Conservation (phyloP, 768 basidiomycete species). For the Leccinellum luteum region DNA sequence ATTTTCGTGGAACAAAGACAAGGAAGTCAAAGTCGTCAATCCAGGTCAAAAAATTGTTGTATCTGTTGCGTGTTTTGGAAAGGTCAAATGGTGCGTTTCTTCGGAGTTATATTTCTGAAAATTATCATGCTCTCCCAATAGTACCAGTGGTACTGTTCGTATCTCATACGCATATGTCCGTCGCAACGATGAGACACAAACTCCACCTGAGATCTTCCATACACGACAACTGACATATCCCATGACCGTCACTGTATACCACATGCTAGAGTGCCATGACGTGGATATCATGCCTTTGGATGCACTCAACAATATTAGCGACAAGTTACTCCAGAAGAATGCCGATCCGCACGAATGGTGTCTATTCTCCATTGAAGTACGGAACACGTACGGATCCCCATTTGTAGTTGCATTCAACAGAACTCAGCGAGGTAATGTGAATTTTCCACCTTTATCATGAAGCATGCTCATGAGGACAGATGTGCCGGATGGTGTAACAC, state of each 20-base stretch:
- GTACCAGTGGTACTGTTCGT: slow-evolving; percentile 75
- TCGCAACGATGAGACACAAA: slow-evolving; percentile 34
- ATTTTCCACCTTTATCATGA: neutral
- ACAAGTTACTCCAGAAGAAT: slow-evolving; percentile 34
- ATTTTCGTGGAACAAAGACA: slow-evolving; percentile 64
- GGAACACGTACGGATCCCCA: slow-evolving; percentile 87
- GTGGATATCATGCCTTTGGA: slow-evolving; percentile 77
- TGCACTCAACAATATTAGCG: slow-evolving; percentile 19
- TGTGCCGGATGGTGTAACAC: slow-evolving; percentile 38
- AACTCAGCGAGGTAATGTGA: slow-evolving; percentile 53
- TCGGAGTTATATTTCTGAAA: neutral
- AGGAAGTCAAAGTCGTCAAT: slow-evolving; percentile 47
- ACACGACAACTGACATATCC: slow-evolving; percentile 87
- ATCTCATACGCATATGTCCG: slow-evolving; percentile 78
- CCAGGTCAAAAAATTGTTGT: slow-evolving; percentile 73
- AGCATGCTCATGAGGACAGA: slow-evolving; percentile 32
- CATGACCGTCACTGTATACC: slow-evolving; percentile 90
- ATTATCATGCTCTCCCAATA: slow-evolving; percentile 30
- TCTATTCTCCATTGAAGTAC: slow-evolving; percentile 85
- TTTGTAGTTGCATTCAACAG: slow-evolving; percentile 85
- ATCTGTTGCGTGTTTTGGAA: slow-evolving; percentile 77
- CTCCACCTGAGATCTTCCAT: slow-evolving; percentile 60
- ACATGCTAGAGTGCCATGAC: slow-evolving; percentile 83
- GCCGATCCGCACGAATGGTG: slow-evolving; percentile 70
- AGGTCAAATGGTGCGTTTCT: slow-evolving; percentile 80